Evolutionary conservation across 2,329 filamentous ascomycete species (phyloP), one percentile per base, ranked within the genome.

Genomic region (Apiospora phragmitis): DNA sequence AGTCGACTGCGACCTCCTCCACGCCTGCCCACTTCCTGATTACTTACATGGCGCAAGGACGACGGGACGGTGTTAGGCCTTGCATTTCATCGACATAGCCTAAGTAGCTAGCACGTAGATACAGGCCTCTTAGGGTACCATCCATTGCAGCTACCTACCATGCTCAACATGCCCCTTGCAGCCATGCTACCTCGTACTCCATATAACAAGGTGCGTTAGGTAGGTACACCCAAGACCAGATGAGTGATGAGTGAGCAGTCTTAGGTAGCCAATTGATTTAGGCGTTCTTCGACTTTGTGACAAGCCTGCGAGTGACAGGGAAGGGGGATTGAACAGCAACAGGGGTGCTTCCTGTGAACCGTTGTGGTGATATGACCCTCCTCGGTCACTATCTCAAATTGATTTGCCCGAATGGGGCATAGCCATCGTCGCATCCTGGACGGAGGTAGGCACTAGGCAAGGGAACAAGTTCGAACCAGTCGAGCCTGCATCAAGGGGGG

Each of bases 401-500:
- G 55, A 62, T 62, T 38, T 62, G 55, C 55, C 55, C 32, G 32
- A 62, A 62, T 62, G 55, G 32, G 51, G 55, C 29, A 62, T 62
- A 62, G 55, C 24, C 55, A n/a, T 38, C 32, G 55, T 62, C n/a
- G 55, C 21, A 62, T 62, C 55, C 55, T 62, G 32, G 55, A 62
- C 55, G 55, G 55, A 62, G 55, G 55, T 38, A 38, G 32, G 55
- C 32, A 62, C 55, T 62, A 62, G 55, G 55, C 55, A 62, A 38
- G 55, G 55, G 55, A 62, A 62, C 55, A 32, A 62, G 55, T 62
- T 62, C 55, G 38, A 55, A 32, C 55, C 32, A 59, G 32, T 38
- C 32, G 55, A 62, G 55, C 55, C n/a, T 62, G 55, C 55, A n/a
- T 62, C 55, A 62, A 62, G 55, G 55, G 55, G 51, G 16, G 42